Conservation (phyloP, 2,329 filamentous ascomycete species). For the Cephalotrichum gorgonifer region DNA sequence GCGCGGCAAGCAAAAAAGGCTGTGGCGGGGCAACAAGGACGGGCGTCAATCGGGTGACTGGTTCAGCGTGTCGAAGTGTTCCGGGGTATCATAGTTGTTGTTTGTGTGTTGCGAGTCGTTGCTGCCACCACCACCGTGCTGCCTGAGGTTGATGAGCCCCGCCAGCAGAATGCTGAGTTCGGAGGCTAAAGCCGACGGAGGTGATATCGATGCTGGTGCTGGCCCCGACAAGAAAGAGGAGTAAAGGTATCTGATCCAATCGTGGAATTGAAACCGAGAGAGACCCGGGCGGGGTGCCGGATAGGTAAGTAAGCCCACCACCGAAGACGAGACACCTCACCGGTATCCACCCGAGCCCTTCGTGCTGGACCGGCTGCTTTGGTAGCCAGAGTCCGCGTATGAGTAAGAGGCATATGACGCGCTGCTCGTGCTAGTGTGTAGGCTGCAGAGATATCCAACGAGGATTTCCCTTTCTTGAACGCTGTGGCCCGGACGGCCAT, state of each 20-base stretch:
- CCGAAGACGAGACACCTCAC: conserved; percentile 45
- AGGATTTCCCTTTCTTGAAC: conserved; percentile 67
- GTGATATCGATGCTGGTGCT: background rate
- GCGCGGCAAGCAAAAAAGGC: background rate
- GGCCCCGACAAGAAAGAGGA: conserved; percentile 1
- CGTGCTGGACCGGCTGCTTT: conserved; percentile 35
- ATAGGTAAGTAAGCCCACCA: conserved; percentile 20
- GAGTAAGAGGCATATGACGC: conserved; percentile 28
- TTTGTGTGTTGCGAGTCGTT: background rate
- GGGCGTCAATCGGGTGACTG: background rate
- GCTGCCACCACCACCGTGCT: background rate
- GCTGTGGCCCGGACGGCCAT: conserved; percentile 61
- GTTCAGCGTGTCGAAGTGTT: background rate
- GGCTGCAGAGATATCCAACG: conserved; percentile 68
- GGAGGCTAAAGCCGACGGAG: background rate
- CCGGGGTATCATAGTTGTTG: background rate
- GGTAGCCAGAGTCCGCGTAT: conserved; percentile 46
- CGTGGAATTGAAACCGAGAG: conserved; percentile 1
- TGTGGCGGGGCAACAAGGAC: background rate
- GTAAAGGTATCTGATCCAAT: conserved; percentile 4
- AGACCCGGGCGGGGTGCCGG: background rate
- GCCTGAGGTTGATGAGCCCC: background rate
- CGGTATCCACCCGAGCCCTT: conserved; percentile 25
- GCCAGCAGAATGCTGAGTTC: conserved; percentile 2
- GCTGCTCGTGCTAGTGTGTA: conserved; percentile 18